phyloP scores from a whole-genome alignment of 2,329 filamentous ascomycete genomes.

The Colletotrichum shisoi region DNA sequence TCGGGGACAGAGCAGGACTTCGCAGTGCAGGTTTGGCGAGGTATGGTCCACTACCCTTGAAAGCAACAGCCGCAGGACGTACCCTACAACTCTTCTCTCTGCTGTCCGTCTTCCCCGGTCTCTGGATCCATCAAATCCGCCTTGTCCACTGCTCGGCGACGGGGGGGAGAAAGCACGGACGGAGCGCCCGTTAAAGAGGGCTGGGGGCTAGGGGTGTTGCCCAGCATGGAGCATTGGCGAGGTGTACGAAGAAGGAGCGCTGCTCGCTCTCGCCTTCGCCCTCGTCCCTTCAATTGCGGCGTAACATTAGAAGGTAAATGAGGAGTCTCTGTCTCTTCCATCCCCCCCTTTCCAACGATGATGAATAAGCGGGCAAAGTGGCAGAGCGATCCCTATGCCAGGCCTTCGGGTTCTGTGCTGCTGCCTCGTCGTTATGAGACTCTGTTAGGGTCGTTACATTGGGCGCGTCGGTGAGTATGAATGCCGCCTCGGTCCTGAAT shows the following conservation, averaged over 20 bases:
- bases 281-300: background rate
- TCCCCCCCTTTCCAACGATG: background rate
- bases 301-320: slow-evolving; percentile 1
- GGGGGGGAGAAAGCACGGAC: slow-evolving; percentile 17
- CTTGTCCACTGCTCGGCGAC: slow-evolving; percentile 16
- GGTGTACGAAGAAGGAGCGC: slow-evolving; percentile 2
- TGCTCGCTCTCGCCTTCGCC: background rate
- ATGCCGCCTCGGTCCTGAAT: slow-evolving; percentile 30
- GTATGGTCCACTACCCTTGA: slow-evolving; percentile 9
- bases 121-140: slow-evolving; percentile 18
- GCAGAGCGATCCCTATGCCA: background rate
- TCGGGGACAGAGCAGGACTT: slow-evolving; percentile 3
- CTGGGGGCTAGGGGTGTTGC: slow-evolving; percentile 4
- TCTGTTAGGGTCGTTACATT: slow-evolving; percentile 27
- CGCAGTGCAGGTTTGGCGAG: slow-evolving; percentile 5
- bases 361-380: slow-evolving; percentile 5
- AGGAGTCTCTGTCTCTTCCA: background rate
- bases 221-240: slow-evolving; percentile 1
- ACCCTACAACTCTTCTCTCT: slow-evolving; percentile 2
- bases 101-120: slow-evolving; percentile 11
- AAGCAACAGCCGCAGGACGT: slow-evolving; percentile 20
- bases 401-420: background rate
- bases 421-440: slow-evolving; percentile 22
- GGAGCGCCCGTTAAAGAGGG: slow-evolving; percentile 31
- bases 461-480: slow-evolving; percentile 23